Evolutionary conservation across 805 yeast species (phyloP).

Genomic region (Yarrowia deformans): DNA sequence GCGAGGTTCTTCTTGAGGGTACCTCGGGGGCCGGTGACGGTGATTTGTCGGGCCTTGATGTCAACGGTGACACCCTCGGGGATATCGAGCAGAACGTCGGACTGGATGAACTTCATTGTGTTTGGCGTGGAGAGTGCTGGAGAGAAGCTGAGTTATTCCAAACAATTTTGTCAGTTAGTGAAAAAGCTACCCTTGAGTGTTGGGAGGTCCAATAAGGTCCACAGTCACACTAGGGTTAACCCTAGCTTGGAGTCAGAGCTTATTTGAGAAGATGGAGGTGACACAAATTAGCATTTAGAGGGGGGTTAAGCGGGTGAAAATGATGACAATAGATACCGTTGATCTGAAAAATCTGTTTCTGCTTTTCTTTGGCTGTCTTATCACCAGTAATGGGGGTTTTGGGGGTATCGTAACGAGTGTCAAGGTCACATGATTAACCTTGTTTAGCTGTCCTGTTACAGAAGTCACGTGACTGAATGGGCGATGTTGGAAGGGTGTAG

Average conservation of each 20-base stretch:
- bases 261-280: not conserved
- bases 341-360: not conserved
- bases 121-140: conserved; percentile 29
- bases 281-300: not conserved
- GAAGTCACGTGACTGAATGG: not conserved
- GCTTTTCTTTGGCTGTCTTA: not conserved
- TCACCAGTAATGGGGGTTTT: not conserved
- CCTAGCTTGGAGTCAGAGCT: not conserved
- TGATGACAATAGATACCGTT: too few species aligned
- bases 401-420: not conserved
- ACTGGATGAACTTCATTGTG: conserved; percentile 81
- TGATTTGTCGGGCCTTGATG: conserved; percentile 89
- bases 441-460: not conserved
- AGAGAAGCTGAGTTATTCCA: conserved; percentile 23
- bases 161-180: conserved; percentile 9
- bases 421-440: conserved; percentile 13
- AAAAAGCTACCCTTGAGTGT: conserved; percentile 19
- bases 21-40: conserved; percentile 99
- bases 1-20: conserved; percentile 84
- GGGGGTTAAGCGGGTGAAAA: not conserved
- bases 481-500: not conserved
- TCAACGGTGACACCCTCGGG: conserved; percentile 93
- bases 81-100: conserved; percentile 80
- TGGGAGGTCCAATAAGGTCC: conserved; percentile 4
- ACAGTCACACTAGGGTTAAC: conserved; percentile 36